Evolutionary conservation across 345 rosid species (phyloP).

Genomic region (Rhizophora apiculata): DNA sequence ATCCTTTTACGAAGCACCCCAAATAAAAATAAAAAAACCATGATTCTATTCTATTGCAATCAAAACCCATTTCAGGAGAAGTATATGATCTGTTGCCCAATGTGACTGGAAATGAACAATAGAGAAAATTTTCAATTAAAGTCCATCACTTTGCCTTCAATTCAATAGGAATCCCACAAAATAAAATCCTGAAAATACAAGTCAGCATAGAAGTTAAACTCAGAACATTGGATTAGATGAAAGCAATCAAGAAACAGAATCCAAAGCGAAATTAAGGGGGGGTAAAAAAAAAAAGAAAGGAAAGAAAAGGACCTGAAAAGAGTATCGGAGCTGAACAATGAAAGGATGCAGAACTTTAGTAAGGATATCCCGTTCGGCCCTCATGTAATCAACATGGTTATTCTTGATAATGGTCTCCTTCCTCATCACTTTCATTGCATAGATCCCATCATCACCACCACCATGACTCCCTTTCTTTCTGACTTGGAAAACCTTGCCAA

Average conservation of each 20-base stretch:
- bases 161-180: too few relatives aligned
- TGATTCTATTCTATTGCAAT: too few relatives aligned
- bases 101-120: too few relatives aligned
- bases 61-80: too few relatives aligned
- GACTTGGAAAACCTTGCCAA: conserved; percentile 70
- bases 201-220: background rate
- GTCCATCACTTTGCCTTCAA: too few relatives aligned
- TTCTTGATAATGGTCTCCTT: conserved; percentile 59
- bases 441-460: conserved; percentile 53
- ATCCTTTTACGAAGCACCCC: too few relatives aligned
- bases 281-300: background rate
- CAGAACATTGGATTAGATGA: background rate
- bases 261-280: background rate
- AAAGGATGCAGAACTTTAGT: conserved; percentile 67
- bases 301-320: conserved; percentile 53
- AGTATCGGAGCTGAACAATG: conserved; percentile 67
- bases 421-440: conserved; percentile 77
- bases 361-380: conserved; percentile 71
- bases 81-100: too few relatives aligned
- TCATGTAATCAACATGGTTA: conserved; percentile 77
- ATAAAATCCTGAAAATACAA: background rate
- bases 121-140: too few relatives aligned
- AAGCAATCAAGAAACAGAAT: background rate
- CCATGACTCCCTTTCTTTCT: conserved; percentile 30
- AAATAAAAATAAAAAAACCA: too few relatives aligned